Conservation (phyloP, 345 rosid species). For the Hirschfeldia incana region DNA sequence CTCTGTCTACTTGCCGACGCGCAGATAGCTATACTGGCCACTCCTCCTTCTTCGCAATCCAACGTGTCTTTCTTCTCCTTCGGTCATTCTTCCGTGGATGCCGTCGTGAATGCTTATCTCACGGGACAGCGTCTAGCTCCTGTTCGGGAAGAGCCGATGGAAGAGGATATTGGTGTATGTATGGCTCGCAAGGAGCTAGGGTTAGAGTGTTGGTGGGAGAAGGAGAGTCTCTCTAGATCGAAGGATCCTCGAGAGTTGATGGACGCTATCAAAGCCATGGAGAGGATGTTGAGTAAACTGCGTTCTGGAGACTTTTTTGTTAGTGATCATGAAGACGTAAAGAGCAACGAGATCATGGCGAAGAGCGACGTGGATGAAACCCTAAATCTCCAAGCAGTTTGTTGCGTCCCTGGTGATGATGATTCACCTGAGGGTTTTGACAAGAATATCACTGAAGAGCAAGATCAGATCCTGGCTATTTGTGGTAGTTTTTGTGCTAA, state of each 20-base stretch:
- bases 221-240: background rate
- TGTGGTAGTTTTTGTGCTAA: background rate
- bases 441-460: background rate
- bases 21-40: background rate
- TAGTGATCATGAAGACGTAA: background rate
- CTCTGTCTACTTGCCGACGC: background rate
- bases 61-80: background rate
- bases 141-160: background rate
- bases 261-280: background rate
- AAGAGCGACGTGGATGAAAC: background rate
- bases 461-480: background rate
- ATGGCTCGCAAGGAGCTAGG: background rate
- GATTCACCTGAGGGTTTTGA: background rate
- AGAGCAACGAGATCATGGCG: background rate
- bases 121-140: background rate
- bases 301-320: background rate
- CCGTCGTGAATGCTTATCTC: background rate
- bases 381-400: background rate
- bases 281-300: background rate
- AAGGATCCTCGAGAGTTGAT: background rate
- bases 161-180: background rate
- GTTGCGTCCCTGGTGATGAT: background rate
- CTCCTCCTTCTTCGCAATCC: background rate
- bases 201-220: background rate
- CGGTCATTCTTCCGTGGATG: background rate